Conservation (phyloP, 2,329 filamentous ascomycete genomes). For the Exophiala dermatitidis region DNA sequence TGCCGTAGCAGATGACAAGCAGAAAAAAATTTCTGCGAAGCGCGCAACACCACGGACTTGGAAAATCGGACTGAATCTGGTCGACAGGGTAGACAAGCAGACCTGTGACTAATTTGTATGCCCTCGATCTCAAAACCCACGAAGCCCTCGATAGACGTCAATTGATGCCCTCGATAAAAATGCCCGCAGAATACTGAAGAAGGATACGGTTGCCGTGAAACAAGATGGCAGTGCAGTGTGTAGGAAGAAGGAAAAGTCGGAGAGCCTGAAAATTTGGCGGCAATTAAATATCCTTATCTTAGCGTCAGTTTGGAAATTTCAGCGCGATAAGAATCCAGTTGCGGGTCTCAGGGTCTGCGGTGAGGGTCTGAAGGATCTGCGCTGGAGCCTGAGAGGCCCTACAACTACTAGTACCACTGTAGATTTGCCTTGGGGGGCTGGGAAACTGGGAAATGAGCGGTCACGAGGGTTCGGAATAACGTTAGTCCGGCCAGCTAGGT, state of each 20-base stretch:
- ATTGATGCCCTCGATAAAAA: conserved; percentile 22
- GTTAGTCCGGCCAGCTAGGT: no score
- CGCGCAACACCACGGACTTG: conserved; percentile 13
- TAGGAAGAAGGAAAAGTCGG: conserved; percentile 5
- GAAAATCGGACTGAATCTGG: conserved; percentile 5
- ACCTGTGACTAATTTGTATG: conserved; percentile 14
- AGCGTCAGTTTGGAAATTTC: conserved; percentile 7
- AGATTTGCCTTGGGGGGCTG: no score
- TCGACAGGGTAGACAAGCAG: conserved; percentile 20
- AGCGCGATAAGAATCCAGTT: not conserved
- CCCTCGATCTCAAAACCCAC: conserved; percentile 19
- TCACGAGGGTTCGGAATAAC: not conserved
- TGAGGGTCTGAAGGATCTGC: no score
- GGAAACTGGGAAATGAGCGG: no score
- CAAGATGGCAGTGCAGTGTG: not conserved
- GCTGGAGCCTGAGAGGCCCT: no score
- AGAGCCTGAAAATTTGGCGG: conserved; percentile 4
- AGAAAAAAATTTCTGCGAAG: conserved; percentile 21
- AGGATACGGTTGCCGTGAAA: not conserved
- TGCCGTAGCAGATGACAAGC: conserved; percentile 16
- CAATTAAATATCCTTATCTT: conserved; percentile 9
- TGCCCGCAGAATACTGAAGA: conserved; percentile 17
- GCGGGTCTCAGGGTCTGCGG: conserved; percentile 5
- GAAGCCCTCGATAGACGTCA: conserved; percentile 24
- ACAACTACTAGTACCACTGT: no score